These are phyloP conservation scores for Solanum sejunctum DNA, from an alignment of 257 asterid genomes.

Conservation along the genomic window DNA sequence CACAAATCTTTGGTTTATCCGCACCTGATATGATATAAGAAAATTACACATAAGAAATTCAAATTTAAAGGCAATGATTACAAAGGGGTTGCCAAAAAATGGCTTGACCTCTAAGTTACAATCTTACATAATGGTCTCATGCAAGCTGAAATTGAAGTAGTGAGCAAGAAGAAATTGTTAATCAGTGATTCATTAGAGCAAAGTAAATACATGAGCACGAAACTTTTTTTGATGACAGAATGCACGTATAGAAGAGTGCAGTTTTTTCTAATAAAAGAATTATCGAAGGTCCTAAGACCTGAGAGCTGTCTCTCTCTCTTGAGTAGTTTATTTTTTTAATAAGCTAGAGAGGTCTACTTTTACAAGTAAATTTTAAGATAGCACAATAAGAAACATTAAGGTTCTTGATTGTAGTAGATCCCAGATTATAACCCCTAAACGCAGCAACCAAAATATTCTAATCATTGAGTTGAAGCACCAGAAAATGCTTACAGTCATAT, in stretches of 20 bases:
- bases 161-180: not conserved
- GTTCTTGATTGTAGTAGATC: not conserved
- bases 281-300: not conserved
- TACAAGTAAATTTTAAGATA: not conserved
- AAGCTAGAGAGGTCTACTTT: not conserved
- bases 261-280: not conserved
- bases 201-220: not conserved
- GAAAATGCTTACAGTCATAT: slow-evolving; percentile 75
- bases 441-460: not conserved
- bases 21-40: slow-evolving; percentile 42
- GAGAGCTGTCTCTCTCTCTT: not conserved
- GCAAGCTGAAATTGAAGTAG: not conserved
- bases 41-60: not conserved
- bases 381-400: not conserved
- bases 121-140: not conserved
- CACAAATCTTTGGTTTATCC: slow-evolving; percentile 81
- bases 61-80: not conserved
- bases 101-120: not conserved
- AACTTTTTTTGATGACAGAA: not conserved
- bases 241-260: not conserved
- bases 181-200: not conserved
- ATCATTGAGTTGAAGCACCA: slow-evolving; percentile 3
- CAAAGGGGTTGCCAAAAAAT: not conserved
- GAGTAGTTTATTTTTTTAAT: not conserved
- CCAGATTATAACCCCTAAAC: not conserved